Evolutionary conservation across 495 filamentous ascomycete species (phyloP).

Genomic region (Neurospora pannonica): DNA sequence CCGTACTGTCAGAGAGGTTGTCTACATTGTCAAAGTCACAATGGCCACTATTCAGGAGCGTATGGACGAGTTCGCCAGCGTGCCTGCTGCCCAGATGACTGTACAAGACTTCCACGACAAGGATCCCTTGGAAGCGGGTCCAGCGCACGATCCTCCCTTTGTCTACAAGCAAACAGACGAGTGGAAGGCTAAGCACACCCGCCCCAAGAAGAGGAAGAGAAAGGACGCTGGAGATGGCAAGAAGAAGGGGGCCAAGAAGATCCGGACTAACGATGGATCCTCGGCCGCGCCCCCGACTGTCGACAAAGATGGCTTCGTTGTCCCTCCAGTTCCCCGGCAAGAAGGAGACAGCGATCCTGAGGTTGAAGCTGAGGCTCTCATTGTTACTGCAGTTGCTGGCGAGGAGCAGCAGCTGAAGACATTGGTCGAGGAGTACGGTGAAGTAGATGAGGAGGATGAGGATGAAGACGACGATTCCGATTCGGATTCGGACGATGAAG

Average conservation of each 20-base stretch:
- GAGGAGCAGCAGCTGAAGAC: slow-evolving; percentile 15
- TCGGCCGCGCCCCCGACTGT: slow-evolving; percentile 6
- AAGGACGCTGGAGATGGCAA: slow-evolving; percentile 18
- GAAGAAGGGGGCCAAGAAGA: slow-evolving; percentile 16
- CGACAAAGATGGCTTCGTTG: slow-evolving; percentile 23
- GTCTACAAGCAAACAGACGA: slow-evolving; percentile 55
- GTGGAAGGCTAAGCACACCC: slow-evolving; percentile 37
- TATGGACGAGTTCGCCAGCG: slow-evolving; percentile 78
- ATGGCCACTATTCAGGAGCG: slow-evolving; percentile 83
- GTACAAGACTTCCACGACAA: slow-evolving; percentile 78
- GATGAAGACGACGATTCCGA: slow-evolving; percentile 24
- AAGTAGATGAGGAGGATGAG: slow-evolving; percentile 19
- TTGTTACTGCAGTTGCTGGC: slow-evolving; percentile 5
- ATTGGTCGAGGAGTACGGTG: slow-evolving; percentile 26
- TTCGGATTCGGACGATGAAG: neutral
- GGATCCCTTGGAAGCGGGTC: slow-evolving; percentile 32
- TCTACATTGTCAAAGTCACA: slow-evolving; percentile 91
- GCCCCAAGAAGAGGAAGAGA: slow-evolving; percentile 34
- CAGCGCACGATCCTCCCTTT: slow-evolving; percentile 66
- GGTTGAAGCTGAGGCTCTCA: slow-evolving; percentile 4
- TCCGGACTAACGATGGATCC: slow-evolving; percentile 12
- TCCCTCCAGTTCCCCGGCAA: slow-evolving; percentile 13
- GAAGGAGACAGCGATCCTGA: slow-evolving; percentile 3
- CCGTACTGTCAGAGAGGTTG: slow-evolving; percentile 81
- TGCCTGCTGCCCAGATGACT: slow-evolving; percentile 67